Evolutionary conservation across 1,139 yeast genomes (phyloP), one percentile per base, ranked within the genome.

Genomic region (Kazachstania sp.): DNA sequence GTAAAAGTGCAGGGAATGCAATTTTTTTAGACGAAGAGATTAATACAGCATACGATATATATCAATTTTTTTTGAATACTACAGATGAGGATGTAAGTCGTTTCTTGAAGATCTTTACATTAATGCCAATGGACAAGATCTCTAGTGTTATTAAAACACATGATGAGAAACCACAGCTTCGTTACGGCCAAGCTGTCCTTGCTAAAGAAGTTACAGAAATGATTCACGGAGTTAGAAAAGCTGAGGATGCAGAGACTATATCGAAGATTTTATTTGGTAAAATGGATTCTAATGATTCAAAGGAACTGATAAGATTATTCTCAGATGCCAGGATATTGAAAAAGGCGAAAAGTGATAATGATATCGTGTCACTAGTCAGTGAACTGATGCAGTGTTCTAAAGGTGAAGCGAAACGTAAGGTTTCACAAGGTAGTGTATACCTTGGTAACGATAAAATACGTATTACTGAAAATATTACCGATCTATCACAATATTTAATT

Each of bases 1-100:
- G 99, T 29, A 92, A 92, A 60, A 85, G 95, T 45, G 97, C 97
- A 1, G 98, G 98, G 0, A 92, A 92, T 69, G 97, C 99, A 0
- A 79, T 94, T 2, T 92, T 94, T 70, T 81, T 92, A 47, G 92
- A 85, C 59, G 72, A 79, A 8, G 65, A 70, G 15, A 67, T 84
- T 51, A 92, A 96, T 1, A 75, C 85, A 13, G 83, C 96, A 0
- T 92, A 77, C 66, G 86, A 86, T 48, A 67, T 92, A 55, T 92
- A 84, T 64, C 98, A 92, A 62, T 86, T 82, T 63, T 86, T 92
- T 65, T 77, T 85, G 57, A 83, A 85, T 54, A 74, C 84, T 0
- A 81, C 87, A 0, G 98, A 92, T 66, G 82, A 77, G 16, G 88
- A 85, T 55, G 82, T 90, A 5, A 76, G 71, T 29, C 76, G 73